A percentile compares a stretch with the other conserved stretches of the same genome.
Conservation (phyloP, 768 basidiomycete genomes). For the Mycena indigotica region DNA sequence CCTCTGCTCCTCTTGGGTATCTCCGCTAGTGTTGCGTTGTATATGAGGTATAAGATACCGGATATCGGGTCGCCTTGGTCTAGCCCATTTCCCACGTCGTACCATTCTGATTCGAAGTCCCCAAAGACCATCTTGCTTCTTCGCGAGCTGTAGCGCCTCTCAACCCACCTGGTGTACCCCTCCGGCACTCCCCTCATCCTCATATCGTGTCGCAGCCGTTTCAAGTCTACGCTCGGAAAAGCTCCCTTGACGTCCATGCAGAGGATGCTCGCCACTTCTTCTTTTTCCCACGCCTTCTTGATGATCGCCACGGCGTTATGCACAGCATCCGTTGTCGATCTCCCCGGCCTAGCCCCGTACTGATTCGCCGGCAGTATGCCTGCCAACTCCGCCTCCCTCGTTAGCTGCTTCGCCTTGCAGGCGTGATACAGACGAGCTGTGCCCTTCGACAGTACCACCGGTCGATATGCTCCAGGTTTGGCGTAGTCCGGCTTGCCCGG, state of each 20-base stretch:
- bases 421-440: too few species aligned
- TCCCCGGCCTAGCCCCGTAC: constrained; percentile 32
- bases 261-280: too few species aligned
- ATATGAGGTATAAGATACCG: constrained; percentile 27
- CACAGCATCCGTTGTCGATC: too few species aligned
- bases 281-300: too few species aligned
- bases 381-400: constrained; percentile 22
- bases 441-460: constrained; percentile 34
- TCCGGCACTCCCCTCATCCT: constrained; percentile 21
- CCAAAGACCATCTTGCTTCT: constrained; percentile 29
- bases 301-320: too few species aligned
- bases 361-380: constrained; percentile 28
- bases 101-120: constrained; percentile 25
- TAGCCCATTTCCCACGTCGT: constrained; percentile 24
- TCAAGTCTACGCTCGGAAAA: constrained; percentile 27
- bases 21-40: constrained; percentile 15
- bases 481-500: constrained; percentile 39
- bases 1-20: background rate
- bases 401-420: too few species aligned
- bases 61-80: constrained; percentile 32
- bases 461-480: constrained; percentile 35
- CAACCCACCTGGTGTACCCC: constrained; percentile 18
- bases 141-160: constrained; percentile 19
- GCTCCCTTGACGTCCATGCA: too few species aligned
- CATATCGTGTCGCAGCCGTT: constrained; percentile 22